phyloP scores from a whole-genome alignment of 257 asterid genomes.

The Mitragyna speciosa region DNA sequence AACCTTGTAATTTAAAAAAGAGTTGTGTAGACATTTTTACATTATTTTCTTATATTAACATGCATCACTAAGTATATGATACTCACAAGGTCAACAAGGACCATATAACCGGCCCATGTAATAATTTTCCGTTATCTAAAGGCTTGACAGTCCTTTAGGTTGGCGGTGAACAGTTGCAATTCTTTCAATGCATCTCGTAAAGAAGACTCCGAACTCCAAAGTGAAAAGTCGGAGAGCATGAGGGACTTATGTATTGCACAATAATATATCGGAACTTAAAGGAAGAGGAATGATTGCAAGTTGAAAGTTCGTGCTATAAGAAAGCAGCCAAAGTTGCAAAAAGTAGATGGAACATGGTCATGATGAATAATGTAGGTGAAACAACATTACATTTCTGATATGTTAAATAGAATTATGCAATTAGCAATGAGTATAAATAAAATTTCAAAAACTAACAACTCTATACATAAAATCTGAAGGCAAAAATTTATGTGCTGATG shows the following conservation, averaged over 20 bases:
- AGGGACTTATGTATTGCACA: background rate
- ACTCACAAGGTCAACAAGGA: too few species aligned
- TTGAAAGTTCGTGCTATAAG: slow-evolving; percentile 3
- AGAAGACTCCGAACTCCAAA: too few species aligned
- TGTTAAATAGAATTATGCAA: background rate
- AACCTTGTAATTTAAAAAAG: too few species aligned
- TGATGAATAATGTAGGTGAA: background rate
- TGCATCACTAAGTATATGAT: too few species aligned
- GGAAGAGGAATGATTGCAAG: background rate
- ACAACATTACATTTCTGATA: background rate
- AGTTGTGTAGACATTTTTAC: too few species aligned
- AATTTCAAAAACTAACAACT: background rate
- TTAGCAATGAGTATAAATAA: too few species aligned
- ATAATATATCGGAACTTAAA: background rate
- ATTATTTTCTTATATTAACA: too few species aligned
- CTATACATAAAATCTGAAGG: background rate
- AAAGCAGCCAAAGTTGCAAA: background rate
- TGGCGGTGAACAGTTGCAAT: background rate
- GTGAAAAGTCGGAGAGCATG: background rate
- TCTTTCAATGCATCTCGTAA: background rate
- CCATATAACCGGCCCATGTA: too few species aligned
- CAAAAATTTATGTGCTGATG: background rate
- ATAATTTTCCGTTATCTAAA: too few species aligned
- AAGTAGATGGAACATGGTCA: background rate
- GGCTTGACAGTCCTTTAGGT: background rate